Conservation (phyloP, 805 yeast genomes). For the Candida endomychidarum region DNA sequence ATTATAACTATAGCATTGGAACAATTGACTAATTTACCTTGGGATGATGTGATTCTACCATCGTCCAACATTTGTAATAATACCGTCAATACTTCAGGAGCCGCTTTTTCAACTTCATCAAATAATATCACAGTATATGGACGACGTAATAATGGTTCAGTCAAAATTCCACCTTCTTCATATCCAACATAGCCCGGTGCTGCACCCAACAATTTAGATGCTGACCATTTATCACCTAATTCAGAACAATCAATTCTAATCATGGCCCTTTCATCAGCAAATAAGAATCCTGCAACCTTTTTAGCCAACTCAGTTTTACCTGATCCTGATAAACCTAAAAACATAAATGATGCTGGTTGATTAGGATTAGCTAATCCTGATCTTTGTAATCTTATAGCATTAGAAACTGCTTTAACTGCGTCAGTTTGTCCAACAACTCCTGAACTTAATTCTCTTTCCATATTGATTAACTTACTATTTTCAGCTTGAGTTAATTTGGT, state of each 20-base stretch:
- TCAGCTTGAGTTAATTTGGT: constrained; percentile 93
- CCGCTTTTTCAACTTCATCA: constrained; percentile 98
- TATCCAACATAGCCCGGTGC: constrained; percentile 95
- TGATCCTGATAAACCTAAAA: constrained; percentile 93
- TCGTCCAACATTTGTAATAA: constrained; percentile 92
- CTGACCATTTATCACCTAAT: constrained; percentile 91
- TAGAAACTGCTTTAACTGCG: constrained; percentile 94
- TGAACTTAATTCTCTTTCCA: constrained; percentile 82
- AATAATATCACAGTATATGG: constrained; percentile 96
- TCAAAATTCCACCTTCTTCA: constrained; percentile 95
- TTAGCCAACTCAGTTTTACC: constrained; percentile 99
- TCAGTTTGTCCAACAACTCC: constrained; percentile 94
- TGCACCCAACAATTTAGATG: constrained; percentile 92
- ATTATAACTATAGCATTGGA: constrained; percentile 89
- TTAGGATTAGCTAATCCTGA: constrained; percentile 95
- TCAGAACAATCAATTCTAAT: constrained; percentile 98
- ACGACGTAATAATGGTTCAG: constrained; percentile 85
- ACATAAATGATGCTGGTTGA: constrained; percentile 94
- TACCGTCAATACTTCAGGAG: constrained; percentile 94
- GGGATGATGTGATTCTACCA: constrained; percentile 92
- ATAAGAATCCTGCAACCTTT: constrained; percentile 92
- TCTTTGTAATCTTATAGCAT: constrained; percentile 88
- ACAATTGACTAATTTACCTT: constrained; percentile 91
- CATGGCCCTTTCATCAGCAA: constrained; percentile 95
- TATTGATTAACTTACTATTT: constrained; percentile 86